These are phyloP conservation scores for Candida jianshihensis DNA, from an alignment of 805 yeast genomes.

Conservation along the genomic window DNA sequence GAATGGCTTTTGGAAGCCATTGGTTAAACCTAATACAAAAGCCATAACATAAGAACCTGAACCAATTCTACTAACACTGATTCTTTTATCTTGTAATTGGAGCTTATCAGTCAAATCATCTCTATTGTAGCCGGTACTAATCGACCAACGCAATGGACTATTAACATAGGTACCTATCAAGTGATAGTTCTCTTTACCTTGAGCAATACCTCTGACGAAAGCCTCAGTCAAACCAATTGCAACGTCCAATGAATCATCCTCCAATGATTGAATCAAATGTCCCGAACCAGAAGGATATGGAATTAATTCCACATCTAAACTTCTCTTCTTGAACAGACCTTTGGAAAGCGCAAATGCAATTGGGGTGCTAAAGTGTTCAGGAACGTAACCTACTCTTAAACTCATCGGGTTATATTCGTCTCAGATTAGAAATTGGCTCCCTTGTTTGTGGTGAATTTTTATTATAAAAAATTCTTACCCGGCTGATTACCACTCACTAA, in stretches of 20 bases:
- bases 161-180: slow-evolving; percentile 78
- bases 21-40: slow-evolving; percentile 65
- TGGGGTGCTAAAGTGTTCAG: slow-evolving; percentile 91
- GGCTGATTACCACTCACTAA: no score
- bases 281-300: slow-evolving; percentile 88
- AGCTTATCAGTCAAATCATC: slow-evolving; percentile 42
- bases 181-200: slow-evolving; percentile 42
- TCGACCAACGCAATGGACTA: slow-evolving; percentile 87
- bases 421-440: not conserved
- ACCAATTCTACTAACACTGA: slow-evolving; percentile 84
- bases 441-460: no score
- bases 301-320: slow-evolving; percentile 50
- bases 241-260: slow-evolving; percentile 57
- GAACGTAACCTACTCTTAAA: slow-evolving; percentile 71
- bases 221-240: slow-evolving; percentile 92
- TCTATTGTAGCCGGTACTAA: slow-evolving; percentile 66
- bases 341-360: slow-evolving; percentile 61
- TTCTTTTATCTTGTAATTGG: slow-evolving; percentile 52
- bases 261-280: slow-evolving; percentile 68
- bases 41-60: slow-evolving; percentile 92
- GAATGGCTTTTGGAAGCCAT: slow-evolving; percentile 46
- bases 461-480: no score
- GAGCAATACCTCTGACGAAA: slow-evolving; percentile 74
- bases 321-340: slow-evolving; percentile 43
- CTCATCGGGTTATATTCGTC: slow-evolving; percentile 10